These are phyloP conservation scores for Aristolochia californica DNA, from an alignment of 164 flowering plant species.

Conservation along the genomic window DNA sequence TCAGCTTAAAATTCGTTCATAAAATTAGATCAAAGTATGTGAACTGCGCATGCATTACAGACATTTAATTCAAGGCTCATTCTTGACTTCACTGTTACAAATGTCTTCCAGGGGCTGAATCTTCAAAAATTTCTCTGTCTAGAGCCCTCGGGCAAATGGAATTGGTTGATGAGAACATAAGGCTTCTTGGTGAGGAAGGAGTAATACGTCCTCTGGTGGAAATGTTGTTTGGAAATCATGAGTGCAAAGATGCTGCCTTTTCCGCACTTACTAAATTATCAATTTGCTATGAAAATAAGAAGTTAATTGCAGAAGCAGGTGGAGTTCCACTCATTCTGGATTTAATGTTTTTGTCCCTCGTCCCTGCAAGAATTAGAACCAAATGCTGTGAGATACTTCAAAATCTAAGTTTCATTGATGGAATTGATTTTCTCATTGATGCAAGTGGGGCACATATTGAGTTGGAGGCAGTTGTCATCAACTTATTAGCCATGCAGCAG, in stretches of 20 bases:
- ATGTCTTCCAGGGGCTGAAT: constrained; percentile 34
- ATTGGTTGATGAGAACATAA: constrained; percentile 30
- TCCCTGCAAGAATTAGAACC: constrained; percentile 21
- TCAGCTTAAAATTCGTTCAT: too few relatives aligned
- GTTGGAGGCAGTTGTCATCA: constrained; percentile 25
- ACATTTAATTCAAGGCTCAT: too few relatives aligned
- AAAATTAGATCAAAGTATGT: too few relatives aligned
- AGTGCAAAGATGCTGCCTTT: constrained; percentile 35
- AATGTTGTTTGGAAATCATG: constrained; percentile 40
- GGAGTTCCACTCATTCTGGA: constrained; percentile 40
- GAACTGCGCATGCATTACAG: too few relatives aligned
- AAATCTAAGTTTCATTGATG: constrained; percentile 42
- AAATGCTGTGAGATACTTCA: constrained; percentile 47
- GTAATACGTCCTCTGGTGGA: constrained; percentile 44
- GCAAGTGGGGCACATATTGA: constrained; percentile 33
- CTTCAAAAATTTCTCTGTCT: constrained; percentile 34
- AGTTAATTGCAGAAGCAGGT: constrained; percentile 37
- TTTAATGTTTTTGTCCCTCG: constrained; percentile 29
- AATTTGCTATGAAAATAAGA: constrained; percentile 35
- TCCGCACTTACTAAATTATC: constrained; percentile 41
- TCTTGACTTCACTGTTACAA: too few relatives aligned
- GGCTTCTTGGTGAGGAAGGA: constrained; percentile 54
- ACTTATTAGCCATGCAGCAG: constrained; percentile 36
- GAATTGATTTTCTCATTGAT: constrained; percentile 43
- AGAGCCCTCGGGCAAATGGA: constrained; percentile 35